phyloP scores from a whole-genome alignment of 148 eudicot genomes.

The Vaccinium corymbosum region DNA sequence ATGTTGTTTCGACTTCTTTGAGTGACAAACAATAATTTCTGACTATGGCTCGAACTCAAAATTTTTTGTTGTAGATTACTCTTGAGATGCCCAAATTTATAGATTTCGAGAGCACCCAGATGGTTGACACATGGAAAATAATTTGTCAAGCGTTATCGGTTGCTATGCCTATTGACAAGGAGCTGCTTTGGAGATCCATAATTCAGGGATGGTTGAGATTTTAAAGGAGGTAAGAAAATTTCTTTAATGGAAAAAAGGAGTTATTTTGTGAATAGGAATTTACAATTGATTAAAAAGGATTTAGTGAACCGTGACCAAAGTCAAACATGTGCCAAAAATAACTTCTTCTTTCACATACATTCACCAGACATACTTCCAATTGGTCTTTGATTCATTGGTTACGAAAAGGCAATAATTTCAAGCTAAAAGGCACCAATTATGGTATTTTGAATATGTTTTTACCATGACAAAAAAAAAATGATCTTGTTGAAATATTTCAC shows the following conservation, averaged over 20 bases:
- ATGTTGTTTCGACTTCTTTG: slow-evolving; percentile 13
- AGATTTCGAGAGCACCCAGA: not conserved
- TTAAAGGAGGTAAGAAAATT: slow-evolving; percentile 12
- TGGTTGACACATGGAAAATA: not conserved
- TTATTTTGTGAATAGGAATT: too few relatives aligned
- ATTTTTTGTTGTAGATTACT: slow-evolving; percentile 4
- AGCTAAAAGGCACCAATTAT: too few relatives aligned
- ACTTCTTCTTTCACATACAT: too few relatives aligned
- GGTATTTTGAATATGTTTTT: too few relatives aligned
- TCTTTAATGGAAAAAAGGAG: not conserved
- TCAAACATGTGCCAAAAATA: too few relatives aligned
- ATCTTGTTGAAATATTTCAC: too few relatives aligned
- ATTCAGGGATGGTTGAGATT: not conserved
- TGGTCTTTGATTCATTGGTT: too few relatives aligned
- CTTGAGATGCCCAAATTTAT: slow-evolving; percentile 18
- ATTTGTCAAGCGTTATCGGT: not conserved
- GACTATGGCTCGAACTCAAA: not conserved
- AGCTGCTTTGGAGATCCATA: slow-evolving; percentile 9
- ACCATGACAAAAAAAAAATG: too few relatives aligned
- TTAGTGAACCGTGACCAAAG: too few relatives aligned
- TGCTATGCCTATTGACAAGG: not conserved
- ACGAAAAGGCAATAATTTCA: too few relatives aligned
- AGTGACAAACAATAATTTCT: not conserved
- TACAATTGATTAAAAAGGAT: too few relatives aligned
- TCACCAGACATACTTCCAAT: too few relatives aligned